These are phyloP conservation scores for Chamaecrista fasciculata DNA, from an alignment of 306 rosid species.

Conservation along the genomic window DNA sequence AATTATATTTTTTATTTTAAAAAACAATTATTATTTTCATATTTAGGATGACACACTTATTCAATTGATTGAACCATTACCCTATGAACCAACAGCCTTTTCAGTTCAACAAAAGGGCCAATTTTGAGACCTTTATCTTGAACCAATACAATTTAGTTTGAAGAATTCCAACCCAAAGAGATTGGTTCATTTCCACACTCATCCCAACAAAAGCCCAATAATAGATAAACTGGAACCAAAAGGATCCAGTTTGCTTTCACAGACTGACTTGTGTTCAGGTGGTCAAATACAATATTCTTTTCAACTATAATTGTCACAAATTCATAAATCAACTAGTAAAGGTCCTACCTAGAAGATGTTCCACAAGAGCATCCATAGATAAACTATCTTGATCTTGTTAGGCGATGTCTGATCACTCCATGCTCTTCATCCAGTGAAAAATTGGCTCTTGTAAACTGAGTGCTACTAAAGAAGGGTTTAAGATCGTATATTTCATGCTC, in stretches of 20 bases:
- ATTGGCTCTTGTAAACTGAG: slow-evolving; percentile 57
- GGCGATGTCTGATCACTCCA: slow-evolving; percentile 65
- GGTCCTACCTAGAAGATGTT: background rate
- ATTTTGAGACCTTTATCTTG: too few species aligned
- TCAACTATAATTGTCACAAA: background rate
- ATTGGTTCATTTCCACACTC: too few species aligned
- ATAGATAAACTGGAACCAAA: background rate
- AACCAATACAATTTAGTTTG: too few species aligned
- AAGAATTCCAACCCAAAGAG: too few species aligned
- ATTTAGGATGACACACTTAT: too few species aligned
- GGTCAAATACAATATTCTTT: background rate
- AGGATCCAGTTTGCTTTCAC: background rate
- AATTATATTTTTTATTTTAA: too few species aligned
- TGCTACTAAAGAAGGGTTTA: slow-evolving; percentile 76
- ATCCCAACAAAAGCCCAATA: too few species aligned
- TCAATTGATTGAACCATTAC: too few species aligned
- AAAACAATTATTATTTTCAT: too few species aligned
- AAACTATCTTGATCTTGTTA: slow-evolving; percentile 39
- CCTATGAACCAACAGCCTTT: too few species aligned
- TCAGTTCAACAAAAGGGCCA: too few species aligned
- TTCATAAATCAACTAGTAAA: background rate
- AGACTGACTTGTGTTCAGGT: background rate
- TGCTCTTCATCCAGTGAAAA: slow-evolving; percentile 63
- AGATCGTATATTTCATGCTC: slow-evolving; percentile 87
- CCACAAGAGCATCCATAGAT: background rate